Percentiles rank a stretch among this genome's conserved stretches.
phyloP scores from a whole-genome alignment of 768 basidiomycete genomes.

The Peribolospora kevripleyi region DNA sequence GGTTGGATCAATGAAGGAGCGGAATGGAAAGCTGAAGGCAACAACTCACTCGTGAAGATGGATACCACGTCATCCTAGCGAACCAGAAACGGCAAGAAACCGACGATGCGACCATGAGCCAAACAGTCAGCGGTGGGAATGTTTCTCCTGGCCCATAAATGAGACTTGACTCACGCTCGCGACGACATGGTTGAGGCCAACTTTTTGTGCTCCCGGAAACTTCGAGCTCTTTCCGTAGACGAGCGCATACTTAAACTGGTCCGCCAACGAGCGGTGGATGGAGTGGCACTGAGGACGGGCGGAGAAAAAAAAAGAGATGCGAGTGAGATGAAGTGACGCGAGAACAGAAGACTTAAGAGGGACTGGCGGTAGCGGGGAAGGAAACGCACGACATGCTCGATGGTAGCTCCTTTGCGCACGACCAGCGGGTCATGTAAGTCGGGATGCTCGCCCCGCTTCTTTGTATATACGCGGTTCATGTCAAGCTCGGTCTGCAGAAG shows the following conservation, averaged over 20 bases:
- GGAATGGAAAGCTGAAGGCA: no score
- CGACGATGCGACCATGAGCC: no score
- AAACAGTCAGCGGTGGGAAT: no score
- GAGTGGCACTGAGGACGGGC: constrained; percentile 64
- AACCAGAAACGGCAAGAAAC: no score
- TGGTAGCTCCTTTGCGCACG: constrained; percentile 67
- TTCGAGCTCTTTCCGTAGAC: constrained; percentile 36
- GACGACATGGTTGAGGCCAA: constrained; percentile 11
- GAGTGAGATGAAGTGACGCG: not conserved
- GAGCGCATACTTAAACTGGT: constrained; percentile 81
- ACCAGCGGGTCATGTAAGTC: constrained; percentile 70
- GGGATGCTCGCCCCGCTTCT: constrained; percentile 83
- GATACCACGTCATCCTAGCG: no score
- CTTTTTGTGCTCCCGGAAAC: constrained; percentile 17
- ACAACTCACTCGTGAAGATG: no score
- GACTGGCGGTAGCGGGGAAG: not conserved
- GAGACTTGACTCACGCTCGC: not conserved
- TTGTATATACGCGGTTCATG: constrained; percentile 81
- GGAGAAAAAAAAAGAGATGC: not conserved
- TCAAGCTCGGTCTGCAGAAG: constrained; percentile 39
- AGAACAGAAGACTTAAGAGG: not conserved
- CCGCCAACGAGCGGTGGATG: constrained; percentile 65
- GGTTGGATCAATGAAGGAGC: no score
- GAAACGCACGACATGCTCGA: constrained; percentile 35
- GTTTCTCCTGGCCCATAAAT: no score